Evolutionary conservation across 306 rosid species (phyloP).

Genomic region (Abrus precatorius): DNA sequence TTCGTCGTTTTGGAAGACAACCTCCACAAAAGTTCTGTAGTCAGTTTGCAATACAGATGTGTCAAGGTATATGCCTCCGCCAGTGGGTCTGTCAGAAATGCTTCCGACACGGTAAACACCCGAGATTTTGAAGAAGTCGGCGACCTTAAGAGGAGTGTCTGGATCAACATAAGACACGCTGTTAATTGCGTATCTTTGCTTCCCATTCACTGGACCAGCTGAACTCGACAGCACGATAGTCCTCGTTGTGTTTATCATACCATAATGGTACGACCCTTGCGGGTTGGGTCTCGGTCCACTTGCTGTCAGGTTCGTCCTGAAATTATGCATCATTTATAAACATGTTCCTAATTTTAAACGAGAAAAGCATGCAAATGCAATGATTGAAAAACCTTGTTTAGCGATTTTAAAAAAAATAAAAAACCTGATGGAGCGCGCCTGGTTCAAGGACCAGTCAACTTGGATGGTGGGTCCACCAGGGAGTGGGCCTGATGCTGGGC

Average conservation of each 20-base stretch:
- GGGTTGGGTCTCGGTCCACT: conserved; percentile 99
- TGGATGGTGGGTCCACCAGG: conserved; percentile 99
- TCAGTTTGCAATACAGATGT: conserved; percentile 90
- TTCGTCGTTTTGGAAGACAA: conserved; percentile 89
- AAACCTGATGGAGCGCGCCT: conserved; percentile 89
- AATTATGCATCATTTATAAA: not conserved
- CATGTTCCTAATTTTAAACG: too few species aligned
- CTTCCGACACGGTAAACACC: conserved; percentile 90
- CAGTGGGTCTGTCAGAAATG: conserved; percentile 75
- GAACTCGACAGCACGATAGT: conserved; percentile 72
- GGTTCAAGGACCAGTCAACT: conserved; percentile 97
- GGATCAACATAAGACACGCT: conserved; percentile 85
- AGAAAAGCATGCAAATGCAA: too few species aligned
- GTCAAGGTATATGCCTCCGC: conserved; percentile 84
- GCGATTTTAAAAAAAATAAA: too few species aligned
- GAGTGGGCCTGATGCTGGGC: conserved; percentile 80
- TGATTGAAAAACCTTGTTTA: too few species aligned
- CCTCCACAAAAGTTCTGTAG: conserved; percentile 80
- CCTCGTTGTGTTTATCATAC: conserved; percentile 69
- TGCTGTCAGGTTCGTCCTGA: conserved; percentile 93
- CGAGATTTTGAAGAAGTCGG: conserved; percentile 80
- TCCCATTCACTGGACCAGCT: conserved; percentile 76
- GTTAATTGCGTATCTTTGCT: conserved; percentile 91
- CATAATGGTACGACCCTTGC: conserved; percentile 97
- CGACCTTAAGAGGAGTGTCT: conserved; percentile 93